Evolutionary conservation across 805 yeast species (phyloP), one percentile per base, ranked within the genome.

Genomic region (Zygosaccharomyces kombuchaensis): DNA sequence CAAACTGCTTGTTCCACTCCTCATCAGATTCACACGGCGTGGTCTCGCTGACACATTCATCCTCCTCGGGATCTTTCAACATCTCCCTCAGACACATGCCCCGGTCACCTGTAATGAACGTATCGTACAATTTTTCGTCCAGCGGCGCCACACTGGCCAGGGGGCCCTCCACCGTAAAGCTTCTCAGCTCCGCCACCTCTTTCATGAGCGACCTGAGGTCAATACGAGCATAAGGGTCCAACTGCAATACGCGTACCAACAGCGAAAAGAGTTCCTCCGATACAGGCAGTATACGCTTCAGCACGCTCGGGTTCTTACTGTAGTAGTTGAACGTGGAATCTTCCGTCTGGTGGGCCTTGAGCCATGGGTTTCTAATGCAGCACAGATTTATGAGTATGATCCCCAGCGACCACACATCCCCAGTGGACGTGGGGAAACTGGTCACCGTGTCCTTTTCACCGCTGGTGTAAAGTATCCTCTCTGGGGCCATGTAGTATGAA

Each of bases 401-500:
- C 2, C 90, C 91, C 40, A 89, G 67, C 1, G 95, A 84, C 97
- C 95, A 89, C 23, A 87, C 76, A 59, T 88, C 96, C 37, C 95
- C 89, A 7, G 86, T 78, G 25, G 76, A 66, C 0, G 95, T 82
- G 9, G 93, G 90, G 59, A 69, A 49, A 22, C 50, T 45, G 22
- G 40, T 48, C 25, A 21, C 51, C 32, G 50, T 65, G 60, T 43
- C 68, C 16, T 44, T 66, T 48, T 64, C 59, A 34, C 48, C 43
- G 9, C 47, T 29, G 19, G 34, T 40, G 44, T 57, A 60, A 19
- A 53, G 45, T 23, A 80, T 63, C 60, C 93, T 69, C 63, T 89
- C 96, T 6, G 96, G 96, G 0, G 96, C 85, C 96, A 90, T 89
- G 68, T 89, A 89, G 65, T 87, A 90, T 19, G 86, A 77, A 6